Percentiles rank a stretch among this genome's conserved stretches.
Conservation (phyloP, 257 asterid genomes). For the Euphrasia confusa region DNA sequence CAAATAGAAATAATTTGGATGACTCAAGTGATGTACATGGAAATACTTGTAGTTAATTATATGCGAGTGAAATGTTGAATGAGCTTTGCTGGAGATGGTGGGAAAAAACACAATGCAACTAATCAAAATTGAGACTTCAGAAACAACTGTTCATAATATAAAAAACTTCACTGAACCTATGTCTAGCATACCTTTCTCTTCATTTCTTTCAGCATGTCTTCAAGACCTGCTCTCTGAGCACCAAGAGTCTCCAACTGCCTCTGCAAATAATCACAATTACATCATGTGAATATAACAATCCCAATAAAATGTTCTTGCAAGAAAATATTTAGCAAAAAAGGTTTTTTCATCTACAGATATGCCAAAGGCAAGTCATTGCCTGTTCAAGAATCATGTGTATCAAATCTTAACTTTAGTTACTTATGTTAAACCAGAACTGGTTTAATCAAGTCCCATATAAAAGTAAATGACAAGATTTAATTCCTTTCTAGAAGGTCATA, state of each 20-base stretch:
- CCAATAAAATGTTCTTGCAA: conserved; percentile 4
- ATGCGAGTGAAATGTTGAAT: not conserved
- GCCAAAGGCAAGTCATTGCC: conserved; percentile 5
- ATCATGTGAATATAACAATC: conserved; percentile 16
- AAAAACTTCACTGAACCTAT: conserved; percentile 17
- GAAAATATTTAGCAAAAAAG: not conserved
- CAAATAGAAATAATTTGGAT: not conserved
- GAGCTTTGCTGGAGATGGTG: conserved; percentile 13
- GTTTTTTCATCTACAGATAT: conserved; percentile 11
- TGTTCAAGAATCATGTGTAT: conserved; percentile 15
- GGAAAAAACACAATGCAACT: conserved; percentile 7
- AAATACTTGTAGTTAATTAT: too few relatives aligned
- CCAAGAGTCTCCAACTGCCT: conserved; percentile 96
- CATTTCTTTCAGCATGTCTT: conserved; percentile 99
- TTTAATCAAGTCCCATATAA: conserved; percentile 9
- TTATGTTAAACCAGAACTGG: conserved; percentile 2
- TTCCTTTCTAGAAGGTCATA: conserved; percentile 16
- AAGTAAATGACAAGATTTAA: conserved; percentile 14
- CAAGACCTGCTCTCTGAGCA: conserved; percentile 95
- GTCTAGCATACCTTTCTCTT: conserved; percentile 71
- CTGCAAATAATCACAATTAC: conserved; percentile 37
- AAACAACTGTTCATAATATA: conserved; percentile 2
- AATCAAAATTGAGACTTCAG: conserved; percentile 8
- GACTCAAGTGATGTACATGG: conserved; percentile 2
- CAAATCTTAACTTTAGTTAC: conserved; percentile 12